phyloP scores from a whole-genome alignment of 306 rosid species.

The Vigna reflexopilosa region DNA sequence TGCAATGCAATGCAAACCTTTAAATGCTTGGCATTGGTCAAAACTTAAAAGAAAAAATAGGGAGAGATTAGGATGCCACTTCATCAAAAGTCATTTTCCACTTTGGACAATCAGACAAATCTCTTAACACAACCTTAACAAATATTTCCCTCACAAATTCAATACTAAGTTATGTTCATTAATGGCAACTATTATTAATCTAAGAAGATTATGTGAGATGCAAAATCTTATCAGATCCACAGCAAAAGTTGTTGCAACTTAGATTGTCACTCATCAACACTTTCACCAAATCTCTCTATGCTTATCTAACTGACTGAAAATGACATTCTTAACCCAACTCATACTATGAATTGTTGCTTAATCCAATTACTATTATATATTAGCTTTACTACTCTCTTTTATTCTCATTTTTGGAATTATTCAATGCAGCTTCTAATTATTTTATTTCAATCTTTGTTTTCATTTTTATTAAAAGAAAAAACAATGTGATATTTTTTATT shows the following conservation, averaged over 20 bases:
- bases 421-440: no score
- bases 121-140: slow-evolving; percentile 12
- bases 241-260: slow-evolving; percentile 42
- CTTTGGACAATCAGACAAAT: slow-evolving; percentile 6
- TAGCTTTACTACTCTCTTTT: no score
- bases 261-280: slow-evolving; percentile 42
- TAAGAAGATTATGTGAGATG: slow-evolving; percentile 27
- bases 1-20: slow-evolving; percentile 64
- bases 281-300: slow-evolving; percentile 51
- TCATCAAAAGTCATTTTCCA: slow-evolving; percentile 27
- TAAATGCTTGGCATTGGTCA: slow-evolving; percentile 8
- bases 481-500: no score
- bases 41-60: slow-evolving; percentile 22
- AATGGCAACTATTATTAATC: slow-evolving; percentile 43
- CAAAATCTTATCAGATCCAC: slow-evolving; percentile 34
- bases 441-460: no score
- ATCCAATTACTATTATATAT: neutral
- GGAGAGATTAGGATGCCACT: slow-evolving; percentile 55
- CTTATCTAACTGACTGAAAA: slow-evolving; percentile 51
- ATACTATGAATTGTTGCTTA: neutral
- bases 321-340: slow-evolving; percentile 23
- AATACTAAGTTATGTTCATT: slow-evolving; percentile 24
- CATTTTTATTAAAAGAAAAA: no score
- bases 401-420: no score
- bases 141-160: slow-evolving; percentile 16